Base-by-base conservation (phyloP, 2,329 filamentous ascomycete species). In the Stachybotrys chartarum region DNA sequence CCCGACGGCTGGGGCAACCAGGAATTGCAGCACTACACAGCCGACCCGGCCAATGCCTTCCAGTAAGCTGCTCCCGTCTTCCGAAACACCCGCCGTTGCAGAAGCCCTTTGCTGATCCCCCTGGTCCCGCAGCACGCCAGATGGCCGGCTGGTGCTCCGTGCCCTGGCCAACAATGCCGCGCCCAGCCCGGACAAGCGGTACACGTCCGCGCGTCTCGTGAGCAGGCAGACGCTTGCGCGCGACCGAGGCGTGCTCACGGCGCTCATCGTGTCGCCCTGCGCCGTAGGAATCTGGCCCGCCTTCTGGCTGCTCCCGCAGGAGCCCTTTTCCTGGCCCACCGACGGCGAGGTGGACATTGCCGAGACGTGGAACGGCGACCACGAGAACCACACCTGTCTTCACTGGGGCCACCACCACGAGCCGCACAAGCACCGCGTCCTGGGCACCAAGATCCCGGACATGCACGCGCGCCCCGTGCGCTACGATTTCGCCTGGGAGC, bases 1-100 rank as follows among this genome's bases (percentile, higher is more conserved):
- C 75, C 74, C n/a, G 75, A 82, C 62, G 81, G 82, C 44, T 85
- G 82, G 82, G 82, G 82, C 24, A 85, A 85, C 63, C 78, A 82
- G 57, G 82, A 85, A 69, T 70, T 80, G 51, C 75, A 85, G 66
- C 78, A 80, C 68, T 85, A 85, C 64, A 79, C 78, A 6, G 68
- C 75, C 39, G 65, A 69, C 11, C 65, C 73, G 1, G 63, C 70
- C 5, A 84, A 84, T 61, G 76, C 76, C 24, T 85, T 84, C 64
- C 74, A 83, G 71, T 73, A 57, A 35, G 68, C n/a, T n/a, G n/a
- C n/a, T 39, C 12, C 35, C 35, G 35, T 39, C 12, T 7, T 39
- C 35, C 7, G 7, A 12, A 45, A 7, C 10, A 30, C 4, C 5
- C 53, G 7, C 10, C 30, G 42, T 12, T 1, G 5, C 30, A 6